Conservation (phyloP, 768 basidiomycete species). For the Serendipita sp. region DNA sequence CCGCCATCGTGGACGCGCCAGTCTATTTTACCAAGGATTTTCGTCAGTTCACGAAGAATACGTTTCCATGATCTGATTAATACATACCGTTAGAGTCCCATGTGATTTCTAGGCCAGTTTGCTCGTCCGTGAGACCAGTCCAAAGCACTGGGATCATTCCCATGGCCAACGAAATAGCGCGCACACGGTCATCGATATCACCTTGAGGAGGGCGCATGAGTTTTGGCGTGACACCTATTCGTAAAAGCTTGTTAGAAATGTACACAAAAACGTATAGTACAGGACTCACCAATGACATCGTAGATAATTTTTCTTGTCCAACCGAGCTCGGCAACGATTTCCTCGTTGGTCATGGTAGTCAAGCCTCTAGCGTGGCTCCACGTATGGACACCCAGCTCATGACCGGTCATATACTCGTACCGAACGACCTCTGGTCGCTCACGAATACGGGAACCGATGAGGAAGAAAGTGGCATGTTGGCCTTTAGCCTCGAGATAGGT, state of each 20-base stretch:
- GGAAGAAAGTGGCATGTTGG: slow-evolving; percentile 77
- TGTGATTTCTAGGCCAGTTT: slow-evolving; percentile 16
- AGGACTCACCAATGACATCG: slow-evolving; percentile 17
- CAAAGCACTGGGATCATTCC: slow-evolving; percentile 83
- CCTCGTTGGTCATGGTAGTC: slow-evolving; percentile 56
- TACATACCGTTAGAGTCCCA: slow-evolving; percentile 61
- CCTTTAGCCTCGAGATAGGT: slow-evolving; percentile 49
- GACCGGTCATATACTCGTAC: slow-evolving; percentile 38
- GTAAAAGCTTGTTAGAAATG: slow-evolving; percentile 9
- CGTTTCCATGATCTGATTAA: neutral
- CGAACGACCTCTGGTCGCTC: slow-evolving; percentile 59
- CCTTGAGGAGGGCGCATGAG: slow-evolving; percentile 61
- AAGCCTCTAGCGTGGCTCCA: slow-evolving; percentile 67
- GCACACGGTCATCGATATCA: slow-evolving; percentile 84
- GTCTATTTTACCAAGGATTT: slow-evolving; percentile 26
- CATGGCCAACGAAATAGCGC: slow-evolving; percentile 81
- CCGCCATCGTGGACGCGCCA: slow-evolving; percentile 74
- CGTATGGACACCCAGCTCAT: slow-evolving; percentile 75
- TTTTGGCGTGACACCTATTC: slow-evolving; percentile 51
- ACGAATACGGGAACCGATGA: slow-evolving; percentile 71
- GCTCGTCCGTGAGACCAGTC: slow-evolving; percentile 44
- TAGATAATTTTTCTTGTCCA: slow-evolving; percentile 84
- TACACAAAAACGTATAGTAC: slow-evolving; percentile 13
- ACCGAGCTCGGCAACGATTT: slow-evolving; percentile 86
- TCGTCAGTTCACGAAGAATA: slow-evolving; percentile 10